phyloP scores from a whole-genome alignment of 2,329 filamentous ascomycete genomes.

The Aspergillus cejpii region DNA sequence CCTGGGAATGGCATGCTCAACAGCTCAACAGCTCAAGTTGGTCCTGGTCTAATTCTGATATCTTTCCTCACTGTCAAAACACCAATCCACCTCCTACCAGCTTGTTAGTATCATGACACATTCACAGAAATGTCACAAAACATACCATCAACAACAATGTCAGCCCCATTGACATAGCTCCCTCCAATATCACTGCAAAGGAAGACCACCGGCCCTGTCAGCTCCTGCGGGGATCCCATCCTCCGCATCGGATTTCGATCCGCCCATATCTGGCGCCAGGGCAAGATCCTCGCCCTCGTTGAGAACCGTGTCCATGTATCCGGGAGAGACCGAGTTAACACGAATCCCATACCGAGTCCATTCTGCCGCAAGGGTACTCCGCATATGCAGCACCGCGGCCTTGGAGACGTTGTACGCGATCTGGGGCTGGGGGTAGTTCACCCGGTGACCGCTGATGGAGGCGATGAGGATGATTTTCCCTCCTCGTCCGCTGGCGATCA shows the following conservation, averaged over 20 bases:
- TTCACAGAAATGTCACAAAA: not conserved
- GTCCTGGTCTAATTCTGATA: no score
- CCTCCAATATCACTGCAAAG: conserved; percentile 54
- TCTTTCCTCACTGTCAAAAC: no score
- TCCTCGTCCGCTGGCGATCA: conserved; percentile 47
- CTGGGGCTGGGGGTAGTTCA: conserved; percentile 68
- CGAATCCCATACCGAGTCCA: conserved; percentile 65
- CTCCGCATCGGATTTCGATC: conserved; percentile 55
- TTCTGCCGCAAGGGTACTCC: conserved; percentile 61
- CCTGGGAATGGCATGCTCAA: no score
- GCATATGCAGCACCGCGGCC: conserved; percentile 57
- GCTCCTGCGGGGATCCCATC: conserved; percentile 57
- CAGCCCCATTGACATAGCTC: conserved; percentile 62
- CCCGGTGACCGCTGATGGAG: conserved; percentile 60
- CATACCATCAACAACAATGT: conserved; percentile 57
- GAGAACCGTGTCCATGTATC: conserved; percentile 70
- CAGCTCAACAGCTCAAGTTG: no score
- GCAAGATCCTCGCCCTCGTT: conserved; percentile 58
- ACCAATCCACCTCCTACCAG: conserved; percentile 1
- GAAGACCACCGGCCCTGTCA: conserved; percentile 57
- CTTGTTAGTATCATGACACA: not conserved
- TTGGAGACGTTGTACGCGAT: conserved; percentile 66
- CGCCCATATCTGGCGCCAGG: conserved; percentile 51
- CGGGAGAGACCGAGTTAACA: conserved; percentile 63
- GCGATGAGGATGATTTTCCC: conserved; percentile 62